Percentiles rank a stretch among this genome's conserved stretches.
Conservation (phyloP, 768 basidiomycete species). For the Lentinus tigrinus region DNA sequence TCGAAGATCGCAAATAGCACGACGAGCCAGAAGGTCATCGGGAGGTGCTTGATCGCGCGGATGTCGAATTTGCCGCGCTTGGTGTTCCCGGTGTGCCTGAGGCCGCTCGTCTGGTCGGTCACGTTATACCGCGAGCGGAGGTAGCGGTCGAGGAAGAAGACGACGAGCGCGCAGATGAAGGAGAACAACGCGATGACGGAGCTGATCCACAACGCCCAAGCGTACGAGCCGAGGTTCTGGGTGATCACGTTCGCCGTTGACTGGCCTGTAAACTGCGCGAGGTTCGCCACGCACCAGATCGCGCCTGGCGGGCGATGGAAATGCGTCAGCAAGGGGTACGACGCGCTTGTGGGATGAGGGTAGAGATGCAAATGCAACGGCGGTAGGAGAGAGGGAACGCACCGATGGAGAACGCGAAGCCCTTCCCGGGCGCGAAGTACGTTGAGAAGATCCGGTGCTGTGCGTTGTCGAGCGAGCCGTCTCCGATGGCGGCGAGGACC, state of each 20-base stretch:
- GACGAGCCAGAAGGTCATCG: constrained; percentile 41
- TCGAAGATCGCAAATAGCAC: constrained; percentile 41
- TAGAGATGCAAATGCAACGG: too few relatives aligned
- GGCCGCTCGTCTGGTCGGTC: constrained; percentile 37
- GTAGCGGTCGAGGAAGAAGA: constrained; percentile 38
- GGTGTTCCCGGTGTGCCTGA: constrained; percentile 25
- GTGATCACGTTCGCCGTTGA: constrained; percentile 43
- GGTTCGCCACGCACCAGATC: constrained; percentile 41
- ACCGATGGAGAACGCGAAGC: constrained; percentile 39
- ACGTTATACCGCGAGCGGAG: constrained; percentile 35
- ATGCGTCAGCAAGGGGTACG: neutral
- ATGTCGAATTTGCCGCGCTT: constrained; percentile 32
- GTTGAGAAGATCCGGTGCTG: constrained; percentile 45
- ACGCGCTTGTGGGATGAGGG: neutral
- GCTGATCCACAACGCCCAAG: constrained; percentile 44
- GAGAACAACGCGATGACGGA: constrained; percentile 39
- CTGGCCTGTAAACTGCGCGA: constrained; percentile 41
- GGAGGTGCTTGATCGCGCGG: constrained; percentile 32
- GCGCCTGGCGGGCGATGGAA: constrained; percentile 18
- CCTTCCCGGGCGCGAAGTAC: constrained; percentile 42
- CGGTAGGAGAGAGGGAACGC: neutral
- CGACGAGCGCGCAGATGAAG: constrained; percentile 34
- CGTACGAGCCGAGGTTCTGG: constrained; percentile 35
- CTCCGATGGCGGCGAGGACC: constrained; percentile 39
- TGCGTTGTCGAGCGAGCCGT: constrained; percentile 42